Conservation (phyloP, 805 yeast genomes). For the Priceomyces medius region DNA sequence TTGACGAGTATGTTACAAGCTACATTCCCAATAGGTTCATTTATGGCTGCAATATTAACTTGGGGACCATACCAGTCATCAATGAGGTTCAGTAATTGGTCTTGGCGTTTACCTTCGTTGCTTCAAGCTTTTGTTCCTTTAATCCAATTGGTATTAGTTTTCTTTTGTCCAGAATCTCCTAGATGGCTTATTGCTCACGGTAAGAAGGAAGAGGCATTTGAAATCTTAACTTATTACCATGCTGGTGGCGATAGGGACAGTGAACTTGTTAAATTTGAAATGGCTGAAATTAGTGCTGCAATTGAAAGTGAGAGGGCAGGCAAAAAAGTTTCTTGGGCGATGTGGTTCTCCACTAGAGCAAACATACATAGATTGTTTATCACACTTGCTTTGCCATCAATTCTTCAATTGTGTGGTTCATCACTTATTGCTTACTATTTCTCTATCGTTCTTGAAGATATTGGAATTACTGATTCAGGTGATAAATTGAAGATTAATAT, state of each 20-base stretch:
- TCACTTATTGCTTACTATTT: constrained; percentile 39
- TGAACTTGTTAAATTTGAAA: constrained; percentile 8
- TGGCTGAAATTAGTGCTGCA: constrained; percentile 20
- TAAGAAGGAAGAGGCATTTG: constrained; percentile 27
- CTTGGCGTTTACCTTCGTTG: constrained; percentile 58
- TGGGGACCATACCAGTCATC: constrained; percentile 63
- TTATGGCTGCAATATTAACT: constrained; percentile 62
- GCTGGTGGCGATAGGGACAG: constrained; percentile 25
- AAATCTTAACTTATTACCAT: constrained; percentile 19
- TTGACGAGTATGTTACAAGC: constrained; percentile 22
- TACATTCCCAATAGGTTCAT: constrained; percentile 62
- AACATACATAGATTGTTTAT: constrained; percentile 2
- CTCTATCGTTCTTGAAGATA: constrained; percentile 12
- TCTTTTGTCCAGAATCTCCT: constrained; percentile 50
- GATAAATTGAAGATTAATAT: constrained; percentile 4
- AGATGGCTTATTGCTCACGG: constrained; percentile 40
- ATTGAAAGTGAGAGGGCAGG: constrained; percentile 4
- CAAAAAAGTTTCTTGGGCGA: neutral
- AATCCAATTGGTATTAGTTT: constrained; percentile 36
- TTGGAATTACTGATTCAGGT: constrained; percentile 15
- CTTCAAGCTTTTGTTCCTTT: constrained; percentile 50
- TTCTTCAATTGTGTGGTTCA: constrained; percentile 48
- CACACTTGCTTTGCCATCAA: constrained; percentile 25
- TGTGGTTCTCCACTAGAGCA: neutral
- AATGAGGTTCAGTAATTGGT: constrained; percentile 39